Percentiles rank a stretch among this genome's conserved stretches.
phyloP scores from a whole-genome alignment of 2,329 filamentous ascomycete genomes.

The Xylaria sp. region DNA sequence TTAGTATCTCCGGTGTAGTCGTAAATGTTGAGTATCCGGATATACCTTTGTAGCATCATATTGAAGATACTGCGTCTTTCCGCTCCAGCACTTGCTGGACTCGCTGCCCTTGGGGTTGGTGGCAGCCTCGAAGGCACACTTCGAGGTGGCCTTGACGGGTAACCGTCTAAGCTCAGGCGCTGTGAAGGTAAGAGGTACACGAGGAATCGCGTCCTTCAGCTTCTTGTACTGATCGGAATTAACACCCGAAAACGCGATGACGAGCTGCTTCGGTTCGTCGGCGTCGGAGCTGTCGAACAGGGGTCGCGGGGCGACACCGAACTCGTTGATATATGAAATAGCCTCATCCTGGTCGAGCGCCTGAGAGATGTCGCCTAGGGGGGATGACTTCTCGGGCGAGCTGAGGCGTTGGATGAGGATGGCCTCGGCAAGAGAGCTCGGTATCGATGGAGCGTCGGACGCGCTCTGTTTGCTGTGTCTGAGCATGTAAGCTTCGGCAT shows the following conservation, averaged over 20 bases:
- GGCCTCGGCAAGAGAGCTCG: conserved; percentile 51
- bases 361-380: conserved; percentile 42
- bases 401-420: conserved; percentile 55
- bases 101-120: conserved; percentile 23
- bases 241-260: conserved; percentile 56
- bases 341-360: conserved; percentile 42
- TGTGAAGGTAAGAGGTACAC: conserved; percentile 44
- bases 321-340: conserved; percentile 54
- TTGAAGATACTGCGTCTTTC: conserved; percentile 31
- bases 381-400: conserved; percentile 43
- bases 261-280: conserved; percentile 46
- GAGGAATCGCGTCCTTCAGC: conserved; percentile 39
- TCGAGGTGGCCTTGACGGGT: conserved; percentile 39
- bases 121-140: conserved; percentile 29
- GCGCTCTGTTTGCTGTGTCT: conserved; percentile 32
- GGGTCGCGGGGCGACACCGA: conserved; percentile 50
- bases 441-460: conserved; percentile 39
- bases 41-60: conserved; percentile 28
- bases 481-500: conserved; percentile 52
- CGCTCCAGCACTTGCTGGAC: conserved; percentile 29
- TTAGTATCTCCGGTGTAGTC: background rate
- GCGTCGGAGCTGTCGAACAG: conserved; percentile 40
- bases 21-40: background rate
- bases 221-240: conserved; percentile 39
- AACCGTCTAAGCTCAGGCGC: conserved; percentile 41